These are phyloP conservation scores for Hymenoscyphus linearis DNA, from an alignment of 2,329 filamentous ascomycete genomes.

Conservation along the genomic window DNA sequence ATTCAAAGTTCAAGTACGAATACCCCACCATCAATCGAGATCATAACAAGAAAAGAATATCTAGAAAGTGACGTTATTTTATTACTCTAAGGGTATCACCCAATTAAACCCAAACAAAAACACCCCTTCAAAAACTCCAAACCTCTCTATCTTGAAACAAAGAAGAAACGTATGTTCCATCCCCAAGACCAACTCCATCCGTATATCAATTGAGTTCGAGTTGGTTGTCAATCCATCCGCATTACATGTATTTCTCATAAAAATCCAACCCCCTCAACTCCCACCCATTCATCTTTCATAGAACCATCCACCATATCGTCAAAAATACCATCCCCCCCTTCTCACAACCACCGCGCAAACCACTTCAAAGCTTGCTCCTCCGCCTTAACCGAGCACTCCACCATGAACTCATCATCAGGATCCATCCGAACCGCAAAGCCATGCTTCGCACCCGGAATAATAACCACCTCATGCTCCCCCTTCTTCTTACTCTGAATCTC, in stretches of 20 bases:
- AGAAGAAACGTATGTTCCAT: too few species aligned
- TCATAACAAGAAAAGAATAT: background rate
- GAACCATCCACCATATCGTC: background rate
- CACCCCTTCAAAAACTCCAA: too few species aligned
- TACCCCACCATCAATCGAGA: background rate
- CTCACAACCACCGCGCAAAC: constrained; percentile 29
- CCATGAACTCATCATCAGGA: constrained; percentile 32
- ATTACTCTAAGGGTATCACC: background rate
- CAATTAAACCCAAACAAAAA: too few species aligned
- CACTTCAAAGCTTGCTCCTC: constrained; percentile 37
- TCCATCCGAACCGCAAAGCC: constrained; percentile 37
- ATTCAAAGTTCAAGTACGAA: background rate
- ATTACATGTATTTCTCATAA: too few species aligned
- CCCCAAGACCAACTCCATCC: background rate
- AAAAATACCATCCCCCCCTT: background rate
- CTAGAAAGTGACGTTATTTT: background rate
- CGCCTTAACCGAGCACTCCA: constrained; percentile 30
- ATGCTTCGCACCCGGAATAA: constrained; percentile 37
- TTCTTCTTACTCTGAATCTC: constrained; percentile 23
- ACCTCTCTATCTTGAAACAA: too few species aligned
- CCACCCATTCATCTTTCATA: too few species aligned
- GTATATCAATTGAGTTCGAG: background rate
- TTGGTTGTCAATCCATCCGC: background rate
- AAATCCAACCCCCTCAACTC: too few species aligned
- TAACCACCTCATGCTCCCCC: constrained; percentile 30